phyloP scores from a whole-genome alignment of 208 protist species.

The Acanthamoeba lenticulata region DNA sequence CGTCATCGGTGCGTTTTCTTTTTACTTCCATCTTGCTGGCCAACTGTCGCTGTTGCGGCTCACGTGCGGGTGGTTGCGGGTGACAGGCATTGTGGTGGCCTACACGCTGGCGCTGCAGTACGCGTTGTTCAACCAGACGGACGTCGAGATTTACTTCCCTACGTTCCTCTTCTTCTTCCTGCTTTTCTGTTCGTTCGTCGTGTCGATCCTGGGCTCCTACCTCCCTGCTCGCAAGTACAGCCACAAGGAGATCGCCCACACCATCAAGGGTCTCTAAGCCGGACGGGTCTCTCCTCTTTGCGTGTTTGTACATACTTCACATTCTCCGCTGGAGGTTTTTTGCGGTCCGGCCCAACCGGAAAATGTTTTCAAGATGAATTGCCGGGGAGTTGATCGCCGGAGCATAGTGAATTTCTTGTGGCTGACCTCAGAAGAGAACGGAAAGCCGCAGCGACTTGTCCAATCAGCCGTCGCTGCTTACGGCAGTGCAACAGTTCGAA shows the following conservation, averaged over 20 bases:
- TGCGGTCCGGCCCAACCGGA: no score
- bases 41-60: constrained; percentile 56
- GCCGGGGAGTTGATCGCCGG: no score
- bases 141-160: constrained; percentile 92
- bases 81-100: constrained; percentile 87
- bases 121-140: constrained; percentile 90
- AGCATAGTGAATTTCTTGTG: no score
- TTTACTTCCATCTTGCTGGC: neutral
- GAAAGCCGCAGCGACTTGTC: no score
- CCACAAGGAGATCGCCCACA: constrained; percentile 88
- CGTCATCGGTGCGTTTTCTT: neutral
- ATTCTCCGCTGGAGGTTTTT: no score
- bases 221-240: constrained; percentile 87
- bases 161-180: constrained; percentile 89
- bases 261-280: constrained; percentile 82
- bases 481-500: no score
- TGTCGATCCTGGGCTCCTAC: constrained; percentile 91
- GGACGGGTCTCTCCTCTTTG: neutral
- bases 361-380: no score
- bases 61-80: no score
- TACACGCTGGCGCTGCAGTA: constrained; percentile 91
- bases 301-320: neutral
- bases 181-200: constrained; percentile 86
- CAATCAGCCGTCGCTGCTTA: no score
- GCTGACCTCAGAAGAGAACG: no score